Evolutionary conservation across 2,329 filamentous ascomycete genomes (phyloP).

Genomic region (Colletotrichum filicis): DNA sequence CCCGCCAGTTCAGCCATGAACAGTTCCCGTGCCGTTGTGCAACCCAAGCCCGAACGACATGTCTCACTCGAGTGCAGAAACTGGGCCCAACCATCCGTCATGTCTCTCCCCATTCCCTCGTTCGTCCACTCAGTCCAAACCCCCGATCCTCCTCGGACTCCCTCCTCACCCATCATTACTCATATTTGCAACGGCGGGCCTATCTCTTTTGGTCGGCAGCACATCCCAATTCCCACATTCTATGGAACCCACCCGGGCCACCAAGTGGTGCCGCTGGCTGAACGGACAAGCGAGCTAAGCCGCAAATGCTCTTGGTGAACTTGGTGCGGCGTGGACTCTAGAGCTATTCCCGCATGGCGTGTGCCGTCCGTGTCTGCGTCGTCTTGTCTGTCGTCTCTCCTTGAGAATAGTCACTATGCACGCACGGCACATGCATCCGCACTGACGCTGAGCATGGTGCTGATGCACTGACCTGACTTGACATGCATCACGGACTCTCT

Average conservation of each 20-base stretch:
- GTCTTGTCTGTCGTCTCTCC: neutral
- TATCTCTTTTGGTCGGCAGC: neutral
- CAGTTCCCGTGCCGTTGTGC: conserved; percentile 18
- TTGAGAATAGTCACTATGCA: neutral
- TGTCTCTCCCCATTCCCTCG: conserved; percentile 14
- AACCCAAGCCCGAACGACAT: conserved; percentile 8
- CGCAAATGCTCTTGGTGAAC: conserved; percentile 4
- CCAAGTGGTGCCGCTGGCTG: conserved; percentile 23
- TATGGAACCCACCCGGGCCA: conserved; percentile 18
- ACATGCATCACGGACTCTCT: conserved; percentile 7
- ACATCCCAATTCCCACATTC: conserved; percentile 30
- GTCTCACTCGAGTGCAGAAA: conserved; percentile 17
- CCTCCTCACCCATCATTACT: neutral
- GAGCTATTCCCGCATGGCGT: conserved; percentile 19
- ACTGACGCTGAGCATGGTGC: conserved; percentile 18
- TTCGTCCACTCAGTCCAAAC: neutral
- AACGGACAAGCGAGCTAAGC: conserved; percentile 18
- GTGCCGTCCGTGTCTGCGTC: neutral
- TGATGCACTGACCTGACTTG: conserved; percentile 29
- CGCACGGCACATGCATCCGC: conserved; percentile 7
- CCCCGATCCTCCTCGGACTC: neutral
- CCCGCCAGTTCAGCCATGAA: conserved; percentile 3
- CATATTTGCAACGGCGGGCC: neutral
- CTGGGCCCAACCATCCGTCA: conserved; percentile 5
- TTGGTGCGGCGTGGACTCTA: conserved; percentile 24